A percentile compares a stretch with the other conserved stretches of the same genome.
Conservation (phyloP, 495 filamentous ascomycete species). For the Penicillium herquei region DNA sequence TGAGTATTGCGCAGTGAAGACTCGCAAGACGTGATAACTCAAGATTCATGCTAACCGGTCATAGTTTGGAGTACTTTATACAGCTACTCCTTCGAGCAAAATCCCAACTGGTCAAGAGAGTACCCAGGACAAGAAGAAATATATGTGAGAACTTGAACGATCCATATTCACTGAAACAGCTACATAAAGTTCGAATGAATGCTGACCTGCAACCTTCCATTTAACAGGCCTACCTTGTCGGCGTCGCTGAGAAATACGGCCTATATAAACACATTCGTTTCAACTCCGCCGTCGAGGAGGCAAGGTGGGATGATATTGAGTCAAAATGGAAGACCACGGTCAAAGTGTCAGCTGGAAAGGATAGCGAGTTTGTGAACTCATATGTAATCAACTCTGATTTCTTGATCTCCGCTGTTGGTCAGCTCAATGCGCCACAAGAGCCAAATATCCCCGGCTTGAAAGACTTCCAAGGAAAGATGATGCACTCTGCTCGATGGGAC, state of each 20-base stretch:
- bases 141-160: constrained; percentile 4
- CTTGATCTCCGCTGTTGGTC: constrained; percentile 62
- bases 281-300: constrained; percentile 49
- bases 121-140: constrained; percentile 66
- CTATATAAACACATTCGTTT: constrained; percentile 58
- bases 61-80: constrained; percentile 52
- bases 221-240: constrained; percentile 56
- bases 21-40: too few relatives aligned
- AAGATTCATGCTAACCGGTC: constrained; percentile 1
- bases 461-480: constrained; percentile 49
- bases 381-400: constrained; percentile 55
- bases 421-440: constrained; percentile 58
- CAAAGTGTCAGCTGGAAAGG: constrained; percentile 42
- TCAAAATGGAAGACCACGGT: constrained; percentile 56
- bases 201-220: not conserved
- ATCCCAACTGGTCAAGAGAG: constrained; percentile 60
- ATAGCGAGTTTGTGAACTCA: constrained; percentile 38
- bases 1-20: constrained; percentile 9
- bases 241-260: constrained; percentile 58
- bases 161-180: not conserved
- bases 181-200: not conserved
- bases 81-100: constrained; percentile 67
- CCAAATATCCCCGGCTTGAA: constrained; percentile 61
- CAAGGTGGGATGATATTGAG: constrained; percentile 54
- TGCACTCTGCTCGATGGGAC: constrained; percentile 59